Evolutionary conservation across 106 monocot species (phyloP).

Genomic region (Dioscorea alata): DNA sequence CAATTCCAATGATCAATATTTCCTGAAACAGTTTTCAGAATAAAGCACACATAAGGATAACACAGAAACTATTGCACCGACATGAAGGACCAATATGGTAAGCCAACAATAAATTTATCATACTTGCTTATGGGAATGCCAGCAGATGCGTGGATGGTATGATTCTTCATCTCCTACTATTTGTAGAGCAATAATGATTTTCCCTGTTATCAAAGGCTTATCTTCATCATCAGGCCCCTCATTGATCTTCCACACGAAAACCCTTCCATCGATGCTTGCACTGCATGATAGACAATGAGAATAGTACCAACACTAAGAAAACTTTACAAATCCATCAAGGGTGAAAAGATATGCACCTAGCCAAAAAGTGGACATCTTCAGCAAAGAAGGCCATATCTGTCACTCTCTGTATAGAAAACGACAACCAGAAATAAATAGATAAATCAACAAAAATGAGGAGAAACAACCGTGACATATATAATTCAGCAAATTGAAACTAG

Average conservation of each 20-base stretch:
- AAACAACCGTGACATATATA: neutral
- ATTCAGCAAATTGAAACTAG: neutral
- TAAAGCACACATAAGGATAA: neutral
- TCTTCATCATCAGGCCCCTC: constrained; percentile 82
- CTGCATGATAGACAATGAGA: constrained; percentile 33
- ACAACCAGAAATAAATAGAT: neutral
- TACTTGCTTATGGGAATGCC: constrained; percentile 99
- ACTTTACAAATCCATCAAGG: neutral
- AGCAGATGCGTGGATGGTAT: constrained; percentile 88
- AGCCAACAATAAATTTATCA: neutral
- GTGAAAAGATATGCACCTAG: constrained; percentile 44
- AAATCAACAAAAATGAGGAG: neutral
- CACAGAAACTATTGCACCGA: neutral
- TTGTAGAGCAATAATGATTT: constrained; percentile 70
- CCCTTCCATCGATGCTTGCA: constrained; percentile 92
- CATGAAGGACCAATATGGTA: too few species aligned
- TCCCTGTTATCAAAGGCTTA: constrained; percentile 83
- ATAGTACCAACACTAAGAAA: constrained; percentile 7
- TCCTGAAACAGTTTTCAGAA: constrained; percentile 43
- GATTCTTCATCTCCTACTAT: constrained; percentile 56
- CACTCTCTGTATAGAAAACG: constrained; percentile 51
- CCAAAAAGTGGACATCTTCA: constrained; percentile 91
- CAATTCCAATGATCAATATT: constrained; percentile 76
- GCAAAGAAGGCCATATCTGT: constrained; percentile 99
- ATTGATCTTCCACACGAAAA: constrained; percentile 92